Percentiles rank a stretch among this genome's conserved stretches.
These are phyloP conservation scores for Hemisphaericaspora subhashii DNA, from an alignment of 1,139 yeast genomes.

Conservation along the genomic window DNA sequence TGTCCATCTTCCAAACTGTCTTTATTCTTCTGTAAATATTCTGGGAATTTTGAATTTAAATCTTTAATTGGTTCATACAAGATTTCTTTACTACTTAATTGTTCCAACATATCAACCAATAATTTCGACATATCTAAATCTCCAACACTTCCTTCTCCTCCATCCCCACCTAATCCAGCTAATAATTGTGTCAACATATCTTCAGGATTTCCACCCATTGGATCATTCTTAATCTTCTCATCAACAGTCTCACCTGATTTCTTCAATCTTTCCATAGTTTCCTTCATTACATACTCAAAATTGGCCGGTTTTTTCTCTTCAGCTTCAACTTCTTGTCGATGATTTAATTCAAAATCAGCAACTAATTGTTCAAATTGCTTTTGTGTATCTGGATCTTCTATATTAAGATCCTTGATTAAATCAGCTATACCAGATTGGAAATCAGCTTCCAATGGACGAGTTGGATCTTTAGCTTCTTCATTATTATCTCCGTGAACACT, in stretches of 20 bases:
- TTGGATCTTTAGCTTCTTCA: constrained; percentile 15
- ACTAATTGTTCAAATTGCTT: constrained; percentile 52
- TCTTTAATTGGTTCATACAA: constrained; percentile 88
- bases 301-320: constrained; percentile 37
- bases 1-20: constrained; percentile 47
- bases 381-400: constrained; percentile 61
- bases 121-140: constrained; percentile 63
- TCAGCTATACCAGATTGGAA: constrained; percentile 53
- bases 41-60: constrained; percentile 67
- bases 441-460: constrained; percentile 36
- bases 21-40: constrained; percentile 54
- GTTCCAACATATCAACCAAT: constrained; percentile 76
- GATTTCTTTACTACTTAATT: constrained; percentile 82
- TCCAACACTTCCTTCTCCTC: constrained; percentile 40
- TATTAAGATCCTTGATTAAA: constrained; percentile 57
- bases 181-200: constrained; percentile 58
- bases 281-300: constrained; percentile 77
- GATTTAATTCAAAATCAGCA: constrained; percentile 44
- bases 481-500: no score
- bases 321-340: constrained; percentile 36
- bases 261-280: constrained; percentile 76
- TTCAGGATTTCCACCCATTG: constrained; percentile 49
- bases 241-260: constrained; percentile 69
- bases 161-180: constrained; percentile 45
- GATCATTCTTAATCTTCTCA: constrained; percentile 56